Base-by-base conservation (phyloP, 257 asterid genomes). In the Agastache rugosa region DNA sequence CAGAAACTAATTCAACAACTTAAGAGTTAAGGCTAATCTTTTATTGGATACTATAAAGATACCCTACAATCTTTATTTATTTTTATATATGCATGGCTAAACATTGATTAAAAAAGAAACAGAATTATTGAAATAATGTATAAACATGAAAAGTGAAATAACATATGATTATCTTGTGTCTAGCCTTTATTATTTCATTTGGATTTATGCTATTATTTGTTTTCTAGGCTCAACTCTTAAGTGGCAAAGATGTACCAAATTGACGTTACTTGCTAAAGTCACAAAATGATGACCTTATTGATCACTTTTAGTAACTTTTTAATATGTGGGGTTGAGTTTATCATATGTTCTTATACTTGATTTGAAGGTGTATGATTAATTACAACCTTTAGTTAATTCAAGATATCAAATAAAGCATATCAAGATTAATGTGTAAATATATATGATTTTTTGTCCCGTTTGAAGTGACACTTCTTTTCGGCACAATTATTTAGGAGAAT, bases 241-340 rank as follows among this genome's bases (percentile, higher is more conserved):
- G 72, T 71, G 75, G 80, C 61, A 53, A 51, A 48, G 16, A 68
- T 50, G 71, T 70, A 67, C 78, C 60, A 73, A 20, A 25, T 45
- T 50, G 71, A 48, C 64, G 83, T 64, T 51, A 65, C 60, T 56
- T 29, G 35, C 55, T 65, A 50, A 42, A 44, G 39, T 63, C 75
- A 66, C 50, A 63, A 31, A 41, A 42, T 69, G 60, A 75, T 63
- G 65, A 66, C 62, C 67, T 61, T 72, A 62, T 72, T 67, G 78
- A n/a, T n/a, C n/a, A 76, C 78, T 67, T 75, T 59, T 23, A 19
- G 11, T 44, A 14, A 6, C 6, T 42, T 55, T 71, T 64, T 58
- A 11, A n/a, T 42, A 62, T 27, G 78, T 70, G 78, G 78, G 73
- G 63, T 15, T 64, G 35, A 27, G 20, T 71, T 75, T 75, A 34